phyloP scores from a whole-genome alignment of 208 protist genomes.

The Trypanosoma theileri region DNA sequence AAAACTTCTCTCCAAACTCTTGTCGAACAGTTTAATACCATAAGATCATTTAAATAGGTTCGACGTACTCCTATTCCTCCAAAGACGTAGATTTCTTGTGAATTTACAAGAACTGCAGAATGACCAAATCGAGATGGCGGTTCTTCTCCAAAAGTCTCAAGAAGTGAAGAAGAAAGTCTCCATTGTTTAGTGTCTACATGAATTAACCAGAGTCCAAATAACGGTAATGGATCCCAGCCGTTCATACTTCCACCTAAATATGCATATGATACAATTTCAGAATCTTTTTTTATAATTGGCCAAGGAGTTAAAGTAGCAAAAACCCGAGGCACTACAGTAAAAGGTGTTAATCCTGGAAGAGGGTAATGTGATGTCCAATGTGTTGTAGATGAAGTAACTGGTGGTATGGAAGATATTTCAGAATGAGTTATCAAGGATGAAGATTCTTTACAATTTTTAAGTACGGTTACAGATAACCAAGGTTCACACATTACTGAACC shows the following conservation, averaged over 20 bases:
- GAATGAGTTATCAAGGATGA: background rate
- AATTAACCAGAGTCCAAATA: conserved; percentile 54
- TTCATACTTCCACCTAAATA: conserved; percentile 73
- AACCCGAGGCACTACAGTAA: conserved; percentile 35
- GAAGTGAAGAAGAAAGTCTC: conserved; percentile 21
- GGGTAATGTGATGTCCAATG: conserved; percentile 44
- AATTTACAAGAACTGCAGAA: conserved; percentile 35
- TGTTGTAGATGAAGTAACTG: background rate
- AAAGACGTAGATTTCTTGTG: conserved; percentile 56
- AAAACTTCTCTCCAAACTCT: conserved; percentile 80
- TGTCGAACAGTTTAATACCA: conserved; percentile 58
- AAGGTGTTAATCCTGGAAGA: conserved; percentile 34
- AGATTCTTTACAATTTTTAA: background rate
- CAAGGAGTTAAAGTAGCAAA: conserved; percentile 67
- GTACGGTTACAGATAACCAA: conserved; percentile 26
- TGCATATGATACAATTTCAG: conserved; percentile 34
- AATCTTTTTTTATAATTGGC: conserved; percentile 25
- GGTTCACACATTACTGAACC: conserved; percentile 29
- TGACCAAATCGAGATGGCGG: conserved; percentile 73
- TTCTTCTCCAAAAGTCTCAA: conserved; percentile 60
- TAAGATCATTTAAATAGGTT: conserved; percentile 59
- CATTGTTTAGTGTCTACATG: conserved; percentile 31
- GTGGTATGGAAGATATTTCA: conserved; percentile 25
- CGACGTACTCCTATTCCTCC: conserved; percentile 51
- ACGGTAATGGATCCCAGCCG: conserved; percentile 49